Percentiles rank a stretch among this genome's conserved stretches.
Conservation (phyloP, 2,329 filamentous ascomycete genomes). For the Rhexocercosporidium sp. region DNA sequence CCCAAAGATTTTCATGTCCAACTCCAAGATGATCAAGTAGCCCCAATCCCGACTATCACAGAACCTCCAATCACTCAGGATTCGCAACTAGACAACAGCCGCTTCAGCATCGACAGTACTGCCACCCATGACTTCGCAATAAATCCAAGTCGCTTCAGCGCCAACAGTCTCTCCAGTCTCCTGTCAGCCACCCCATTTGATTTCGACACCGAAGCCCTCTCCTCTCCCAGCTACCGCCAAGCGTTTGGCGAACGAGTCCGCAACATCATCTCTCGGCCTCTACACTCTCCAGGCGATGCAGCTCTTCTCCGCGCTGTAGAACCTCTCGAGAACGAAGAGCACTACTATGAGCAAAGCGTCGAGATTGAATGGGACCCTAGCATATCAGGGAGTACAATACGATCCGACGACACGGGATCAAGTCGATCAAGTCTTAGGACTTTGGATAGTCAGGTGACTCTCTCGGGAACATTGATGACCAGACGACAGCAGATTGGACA, state of each 20-base stretch:
- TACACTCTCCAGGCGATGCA: not conserved
- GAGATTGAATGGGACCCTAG: conserved; percentile 4
- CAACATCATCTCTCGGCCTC: conserved; percentile 4
- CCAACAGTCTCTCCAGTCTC: conserved; percentile 3
- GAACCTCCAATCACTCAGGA: not conserved
- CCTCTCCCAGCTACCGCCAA: conserved; percentile 4
- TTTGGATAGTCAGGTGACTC: not conserved
- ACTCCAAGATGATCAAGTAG: not conserved
- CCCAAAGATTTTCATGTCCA: not conserved
- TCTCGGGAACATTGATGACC: not conserved
- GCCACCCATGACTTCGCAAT: not conserved
- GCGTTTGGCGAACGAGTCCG: not conserved
- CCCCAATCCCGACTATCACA: not conserved
- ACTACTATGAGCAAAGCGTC: not conserved
- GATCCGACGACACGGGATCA: not conserved
- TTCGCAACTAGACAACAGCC: not conserved
- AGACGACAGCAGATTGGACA: not conserved
- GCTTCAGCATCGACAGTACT: conserved; percentile 2
- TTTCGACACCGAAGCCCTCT: conserved; percentile 7
- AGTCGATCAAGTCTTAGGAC: not conserved
- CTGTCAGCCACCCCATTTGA: conserved; percentile 5
- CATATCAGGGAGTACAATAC: not conserved
- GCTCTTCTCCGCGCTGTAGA: not conserved
- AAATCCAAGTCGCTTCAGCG: not conserved
- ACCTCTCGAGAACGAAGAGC: not conserved